These are phyloP conservation scores for Termitomyces eurrhizus DNA, from an alignment of 768 basidiomycete species.

Conservation along the genomic window DNA sequence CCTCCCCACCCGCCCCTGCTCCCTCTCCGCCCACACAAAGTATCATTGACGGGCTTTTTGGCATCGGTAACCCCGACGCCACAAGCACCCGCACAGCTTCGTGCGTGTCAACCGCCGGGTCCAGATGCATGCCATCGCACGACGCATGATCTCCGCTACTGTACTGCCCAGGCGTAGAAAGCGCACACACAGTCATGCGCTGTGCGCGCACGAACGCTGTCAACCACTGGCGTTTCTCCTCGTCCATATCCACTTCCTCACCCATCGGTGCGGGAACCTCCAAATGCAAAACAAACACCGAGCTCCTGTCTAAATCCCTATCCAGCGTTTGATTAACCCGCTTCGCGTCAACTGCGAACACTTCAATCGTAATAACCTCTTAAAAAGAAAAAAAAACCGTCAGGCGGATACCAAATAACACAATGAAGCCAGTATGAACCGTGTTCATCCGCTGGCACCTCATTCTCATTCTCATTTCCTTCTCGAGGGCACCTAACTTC, in stretches of 20 bases:
- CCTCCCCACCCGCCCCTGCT: constrained; percentile 17
- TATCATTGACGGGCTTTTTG: constrained; percentile 65
- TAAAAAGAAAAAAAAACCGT: constrained; percentile 11
- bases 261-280: constrained; percentile 17
- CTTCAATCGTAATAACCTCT: constrained; percentile 38
- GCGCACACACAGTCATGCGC: constrained; percentile 38
- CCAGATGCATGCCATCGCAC: constrained; percentile 16
- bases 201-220: constrained; percentile 51
- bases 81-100: constrained; percentile 33
- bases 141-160: not conserved
- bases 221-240: constrained; percentile 34
- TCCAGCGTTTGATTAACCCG: constrained; percentile 35
- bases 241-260: not conserved
- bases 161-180: constrained; percentile 27
- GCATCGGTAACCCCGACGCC: constrained; percentile 50
- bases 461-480: constrained; percentile 1
- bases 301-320: constrained; percentile 20
- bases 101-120: constrained; percentile 26
- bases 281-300: constrained; percentile 32
- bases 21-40: not conserved
- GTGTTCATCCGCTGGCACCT: not conserved
- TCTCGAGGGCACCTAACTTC: constrained; percentile 1
- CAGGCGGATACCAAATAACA: not conserved
- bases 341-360: constrained; percentile 41
- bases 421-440: constrained; percentile 9